Evolutionary conservation across 805 yeast species (phyloP), one percentile per base, ranked within the genome.

Genomic region (Pichia heedii): DNA sequence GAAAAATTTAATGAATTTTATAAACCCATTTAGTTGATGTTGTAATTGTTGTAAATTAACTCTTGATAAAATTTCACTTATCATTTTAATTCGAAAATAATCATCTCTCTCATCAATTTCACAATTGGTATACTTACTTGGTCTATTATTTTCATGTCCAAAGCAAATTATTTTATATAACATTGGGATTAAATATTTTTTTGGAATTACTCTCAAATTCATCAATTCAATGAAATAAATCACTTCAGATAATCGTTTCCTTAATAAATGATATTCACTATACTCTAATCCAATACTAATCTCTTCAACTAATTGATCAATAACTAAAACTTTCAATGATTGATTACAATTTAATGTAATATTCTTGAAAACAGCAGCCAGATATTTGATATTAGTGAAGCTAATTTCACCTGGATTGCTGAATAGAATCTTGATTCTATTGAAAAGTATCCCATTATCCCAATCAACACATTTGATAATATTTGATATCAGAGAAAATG

Each of bases 231-330:
- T 73, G 13, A 89, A 50, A 51, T 77, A 80, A 53, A 68, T 73
- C 7, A 76, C 71, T 42, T 79, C 76, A 0, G 93, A 70, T 46
- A 84, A 58, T 45, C 95, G 65, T 13, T 63, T 62, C 55, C 88
- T 71, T 52, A 81, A 81, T 40, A 63, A 58, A 43, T 76, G 67
- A 54, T 74, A 81, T 50, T 77, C 76, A 48, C 79, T 76, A 5
- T 67, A 50, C 54, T 87, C 95, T 46, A 87, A 61, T 0, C 87
- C 93, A 22, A 77, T 54, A 10, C 71, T 67, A 15, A 84, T 68
- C n/a, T 69, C 67, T 54, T 88, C 96, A 15, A 83, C 50, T 2
- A 81, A 42, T 15, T 73, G 65, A 58, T 89, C 96, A 40, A 85
- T 61, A 2, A 77, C 72, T 13, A 33, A 4, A 10, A 43, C 37